Conservation (phyloP, 2,329 filamentous ascomycete genomes). For the Fusarium denticulatum region DNA sequence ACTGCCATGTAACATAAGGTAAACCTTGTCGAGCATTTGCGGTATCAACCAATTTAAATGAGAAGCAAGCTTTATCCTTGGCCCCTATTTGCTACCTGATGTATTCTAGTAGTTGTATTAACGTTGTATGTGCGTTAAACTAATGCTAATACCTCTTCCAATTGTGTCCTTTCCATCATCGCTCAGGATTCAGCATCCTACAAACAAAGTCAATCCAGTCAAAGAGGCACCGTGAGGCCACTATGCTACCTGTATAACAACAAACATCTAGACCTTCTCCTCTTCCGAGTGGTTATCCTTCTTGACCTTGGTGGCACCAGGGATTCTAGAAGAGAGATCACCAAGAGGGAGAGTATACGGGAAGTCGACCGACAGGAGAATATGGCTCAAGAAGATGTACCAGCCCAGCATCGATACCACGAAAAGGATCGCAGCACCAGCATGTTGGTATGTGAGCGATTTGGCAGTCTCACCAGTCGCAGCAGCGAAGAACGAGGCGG, state of each 20-base stretch:
- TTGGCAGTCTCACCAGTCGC: not conserved
- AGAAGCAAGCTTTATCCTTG: not conserved
- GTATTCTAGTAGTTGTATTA: rapidly evolving
- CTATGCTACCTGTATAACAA: rapidly evolving
- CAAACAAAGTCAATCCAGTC: too few relatives aligned
- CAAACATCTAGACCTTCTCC: not conserved
- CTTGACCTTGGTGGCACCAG: not conserved
- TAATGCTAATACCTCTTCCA: rapidly evolving
- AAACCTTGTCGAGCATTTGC: not conserved
- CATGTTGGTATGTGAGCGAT: not conserved
- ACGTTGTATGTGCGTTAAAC: too few relatives aligned
- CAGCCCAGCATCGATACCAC: not conserved
- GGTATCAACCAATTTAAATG: not conserved
- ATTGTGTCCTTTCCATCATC: not conserved
- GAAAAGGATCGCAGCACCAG: not conserved
- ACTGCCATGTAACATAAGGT: not conserved
- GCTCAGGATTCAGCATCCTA: too few relatives aligned
- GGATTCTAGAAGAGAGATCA: not conserved
- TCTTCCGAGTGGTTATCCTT: not conserved
- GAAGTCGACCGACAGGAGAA: not conserved
- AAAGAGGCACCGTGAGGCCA: too few relatives aligned
- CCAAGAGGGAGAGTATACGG: not conserved
- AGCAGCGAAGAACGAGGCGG: not conserved
- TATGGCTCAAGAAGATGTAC: not conserved
- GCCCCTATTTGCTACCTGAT: rapidly evolving